Evolutionary conservation across 1,284 basidiomycete species (phyloP), one percentile per base, ranked within the genome.

Genomic region (Amylostereum areolatum): DNA sequence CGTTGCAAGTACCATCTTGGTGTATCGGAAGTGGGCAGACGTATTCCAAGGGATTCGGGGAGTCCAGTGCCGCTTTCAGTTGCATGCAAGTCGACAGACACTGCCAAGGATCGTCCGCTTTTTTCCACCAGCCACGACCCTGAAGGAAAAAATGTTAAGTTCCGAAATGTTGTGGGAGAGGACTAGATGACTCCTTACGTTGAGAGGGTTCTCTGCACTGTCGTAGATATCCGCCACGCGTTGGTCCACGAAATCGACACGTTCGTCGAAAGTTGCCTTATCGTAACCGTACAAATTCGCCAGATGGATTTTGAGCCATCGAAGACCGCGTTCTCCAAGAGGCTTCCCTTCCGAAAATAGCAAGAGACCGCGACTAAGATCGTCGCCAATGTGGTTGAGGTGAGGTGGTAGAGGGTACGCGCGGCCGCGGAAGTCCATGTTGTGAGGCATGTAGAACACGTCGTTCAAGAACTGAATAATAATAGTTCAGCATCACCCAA

Each of bases 1-100:
- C 96, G 63, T 99, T 99, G 62, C 97, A 99, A 0, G 97, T 98
- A 1, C 96, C 97, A 61, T 99, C 97, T 69, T 99, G 97, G 65
- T 99, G 97, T 5, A 98, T 82, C 0, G 97, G 97, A 12, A 97
- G 74, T n/a, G 73, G 68, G 3, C 85, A 92, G 57, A 78, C 70
- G 70, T 80, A 97, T 27, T 70, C 67, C 33, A 74, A 71, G 0
- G 96, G 94, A 55, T 93, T 79, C 1, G 75, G 74, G 0, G 87
- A 87, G 32, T 86, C 76, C 0, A 94, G 72, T 2, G 97, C 96
- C 0, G 75, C 76, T 44, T 77, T 75, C 10, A 99, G 77, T 63
- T 99, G 96, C 60, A 87, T 84, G 70, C 94, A 98, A 1, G 90
- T 81, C 2, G 95, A 89, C 27, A 99, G 84, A 64, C 90, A 96